Base-by-base conservation (phyloP, 257 asterid species). In the Eustoma russellianum region DNA sequence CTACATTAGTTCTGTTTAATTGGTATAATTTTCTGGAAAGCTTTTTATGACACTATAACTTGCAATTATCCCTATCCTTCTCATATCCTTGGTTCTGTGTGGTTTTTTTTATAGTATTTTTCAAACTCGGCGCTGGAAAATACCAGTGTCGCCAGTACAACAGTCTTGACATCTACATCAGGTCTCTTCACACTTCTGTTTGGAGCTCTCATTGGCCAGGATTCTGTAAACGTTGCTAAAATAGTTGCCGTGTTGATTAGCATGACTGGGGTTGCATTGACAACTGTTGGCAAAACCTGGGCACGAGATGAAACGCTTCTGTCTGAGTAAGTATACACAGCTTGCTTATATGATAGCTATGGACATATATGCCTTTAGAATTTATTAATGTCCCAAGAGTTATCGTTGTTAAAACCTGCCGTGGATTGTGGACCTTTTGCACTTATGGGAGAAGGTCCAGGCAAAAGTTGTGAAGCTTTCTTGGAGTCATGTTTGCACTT, bases 111-210 rank as follows among this genome's bases (percentile, higher is more conserved):
- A 68, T 74, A 86, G 83, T 83, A 80, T 54, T 75, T 83, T 11
- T 80, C 88, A 1, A 80, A 79, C 66, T 83, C 91, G 35, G 94
- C 95, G 40, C 68, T 86, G 67, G 95, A 91, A 0, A 78, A 83
- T 52, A 86, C 95, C 13, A 86, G 95, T 65, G 95, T 86, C 49
- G 88, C 95, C 12, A 86, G 86, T 70, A 80, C 94, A 14, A 83
- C 95, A 1, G 77, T 86, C 65, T 67, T 86, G 74, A 80, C 94
- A 50, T 86, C 95, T 7, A 86, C 93, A 16, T 79, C 95, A 5
- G 90, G 83, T 60, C 82, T 86, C 62, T 83, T 86, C 77, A 86
- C 95, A 1, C 95, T 86, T 55, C 33, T 86, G 59, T 80, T 83
- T 52, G 95, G 87, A 66, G 85, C 90, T 16, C 57, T 82, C 41